Conservation (phyloP, 2,329 filamentous ascomycete species). For the Fusarium subglutinans region DNA sequence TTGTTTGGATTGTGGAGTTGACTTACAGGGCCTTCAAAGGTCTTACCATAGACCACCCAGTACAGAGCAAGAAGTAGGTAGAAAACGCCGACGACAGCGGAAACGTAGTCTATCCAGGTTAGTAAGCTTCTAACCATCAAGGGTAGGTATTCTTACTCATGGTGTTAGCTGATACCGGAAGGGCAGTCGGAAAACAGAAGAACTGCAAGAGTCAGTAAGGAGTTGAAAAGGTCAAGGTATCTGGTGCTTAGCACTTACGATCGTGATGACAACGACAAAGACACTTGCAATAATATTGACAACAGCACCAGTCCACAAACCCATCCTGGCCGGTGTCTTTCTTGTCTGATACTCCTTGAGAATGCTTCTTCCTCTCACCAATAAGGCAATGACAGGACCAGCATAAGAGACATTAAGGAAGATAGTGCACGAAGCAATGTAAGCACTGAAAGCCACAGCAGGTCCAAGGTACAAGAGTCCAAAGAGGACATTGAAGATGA, state of each 20-base stretch:
- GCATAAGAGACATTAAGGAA: constrained; percentile 32
- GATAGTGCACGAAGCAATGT: constrained; percentile 30
- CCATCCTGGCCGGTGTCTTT: constrained; percentile 10
- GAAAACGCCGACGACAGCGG: constrained; percentile 1
- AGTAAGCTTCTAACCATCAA: fast-evolving
- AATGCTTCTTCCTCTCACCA: constrained; percentile 2
- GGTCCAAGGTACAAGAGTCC: constrained; percentile 29
- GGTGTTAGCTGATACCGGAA: background rate
- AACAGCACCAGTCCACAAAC: background rate
- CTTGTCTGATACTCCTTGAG: constrained; percentile 3
- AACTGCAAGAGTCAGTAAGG: background rate
- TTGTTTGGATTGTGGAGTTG: fast-evolving
- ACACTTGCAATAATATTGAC: background rate
- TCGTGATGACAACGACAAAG: constrained; percentile 2
- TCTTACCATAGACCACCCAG: background rate
- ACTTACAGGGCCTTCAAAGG: constrained; percentile 12
- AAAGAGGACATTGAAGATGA: constrained; percentile 28
- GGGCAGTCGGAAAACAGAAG: constrained; percentile 7
- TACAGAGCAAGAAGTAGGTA: background rate
- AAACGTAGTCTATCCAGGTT: background rate
- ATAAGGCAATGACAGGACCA: constrained; percentile 19
- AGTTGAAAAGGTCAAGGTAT: fast-evolving
- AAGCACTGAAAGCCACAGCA: constrained; percentile 30
- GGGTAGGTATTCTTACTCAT: background rate
- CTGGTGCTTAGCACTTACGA: constrained; percentile 5